Evolutionary conservation across 2,329 filamentous ascomycete species (phyloP).

Genomic region (Biscogniauxia sp.): DNA sequence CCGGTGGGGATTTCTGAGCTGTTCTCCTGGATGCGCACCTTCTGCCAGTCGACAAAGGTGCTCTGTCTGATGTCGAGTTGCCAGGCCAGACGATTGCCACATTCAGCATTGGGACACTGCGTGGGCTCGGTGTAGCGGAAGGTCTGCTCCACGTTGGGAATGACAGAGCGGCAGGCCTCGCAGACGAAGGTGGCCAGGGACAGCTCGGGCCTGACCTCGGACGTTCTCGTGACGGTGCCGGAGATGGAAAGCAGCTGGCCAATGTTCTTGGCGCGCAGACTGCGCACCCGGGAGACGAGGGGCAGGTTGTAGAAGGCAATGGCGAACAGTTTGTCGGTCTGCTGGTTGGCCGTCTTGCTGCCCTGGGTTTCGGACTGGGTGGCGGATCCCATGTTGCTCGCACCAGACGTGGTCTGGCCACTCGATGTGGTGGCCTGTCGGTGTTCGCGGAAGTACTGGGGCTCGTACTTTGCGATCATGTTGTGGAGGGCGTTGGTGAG

Average conservation of each 20-base stretch:
- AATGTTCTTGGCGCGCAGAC: constrained; percentile 84
- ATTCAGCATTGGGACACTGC: constrained; percentile 85
- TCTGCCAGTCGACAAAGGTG: constrained; percentile 99
- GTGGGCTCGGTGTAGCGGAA: constrained; percentile 97
- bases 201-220: constrained; percentile 91
- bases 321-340: constrained; percentile 94
- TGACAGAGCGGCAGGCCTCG: constrained; percentile 78
- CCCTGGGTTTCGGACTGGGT: constrained; percentile 64
- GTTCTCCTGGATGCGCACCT: constrained; percentile 97
- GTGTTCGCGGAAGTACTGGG: constrained; percentile 90
- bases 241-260: constrained; percentile 94
- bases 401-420: constrained; percentile 66
- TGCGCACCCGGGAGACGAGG: constrained; percentile 79
- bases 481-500: constrained; percentile 86
- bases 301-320: constrained; percentile 92
- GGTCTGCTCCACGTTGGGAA: constrained; percentile 92
- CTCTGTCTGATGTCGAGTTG: constrained; percentile 94
- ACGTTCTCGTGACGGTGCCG: constrained; percentile 93
- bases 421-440: constrained; percentile 77
- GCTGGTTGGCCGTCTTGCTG: constrained; percentile 81
- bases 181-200: constrained; percentile 91
- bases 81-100: constrained; percentile 90
- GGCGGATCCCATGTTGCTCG: constrained; percentile 59
- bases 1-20: constrained; percentile 97
- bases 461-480: constrained; percentile 91